Base-by-base conservation (phyloP, 2,329 filamentous ascomycete genomes). In the Scytalidium sp. region DNA sequence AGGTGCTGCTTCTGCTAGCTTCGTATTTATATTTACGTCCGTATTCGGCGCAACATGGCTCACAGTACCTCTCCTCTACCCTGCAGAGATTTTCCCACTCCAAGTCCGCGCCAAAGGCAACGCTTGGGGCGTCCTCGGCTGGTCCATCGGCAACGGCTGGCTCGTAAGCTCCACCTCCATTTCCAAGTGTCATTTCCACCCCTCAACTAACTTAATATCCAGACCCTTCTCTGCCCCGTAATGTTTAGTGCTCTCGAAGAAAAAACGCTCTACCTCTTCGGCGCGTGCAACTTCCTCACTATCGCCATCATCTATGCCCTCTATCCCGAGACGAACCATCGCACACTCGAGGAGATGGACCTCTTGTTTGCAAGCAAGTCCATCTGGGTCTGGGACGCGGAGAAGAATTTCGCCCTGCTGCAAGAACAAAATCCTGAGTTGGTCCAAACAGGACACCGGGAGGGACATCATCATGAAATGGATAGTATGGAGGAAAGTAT, bases 71-170 rank as follows among this genome's bases (percentile, higher is more conserved):
- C 81, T 81, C 80, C 66, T 87, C 0, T 87, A 87, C 49, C 84
- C 83, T 0, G 84, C 86, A 1, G 86, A 91, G 62, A 90, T 90
- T 49, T 90, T 88, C 59, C 85, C 87, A 0, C 67, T 89, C 0
- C 78, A 85, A 52, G 78, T 89, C 0, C 78, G 87, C 19, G 87
- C 87, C 1, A 85, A 86, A 57, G 87, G 87, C 5, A 90, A 90
- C 52, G 85, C 87, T 0, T 90, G 82, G 78, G 86, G 87, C 19
- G 86, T 90, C 0, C 79, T 89, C 0, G 87, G 87, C 0, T 91
- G 87, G 87, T 81, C 76, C 13, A 88, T 90, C 45, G 87, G 87
- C 0, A 89, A 89, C 56, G 85, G 85, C 15, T 87, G 83, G 82
- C 65, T 79, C 55, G 70, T 73, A 52, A 60, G 69, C 61, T 11